Conservation (phyloP, 2,329 filamentous ascomycete species). For the Aspergillus fijiensis region DNA sequence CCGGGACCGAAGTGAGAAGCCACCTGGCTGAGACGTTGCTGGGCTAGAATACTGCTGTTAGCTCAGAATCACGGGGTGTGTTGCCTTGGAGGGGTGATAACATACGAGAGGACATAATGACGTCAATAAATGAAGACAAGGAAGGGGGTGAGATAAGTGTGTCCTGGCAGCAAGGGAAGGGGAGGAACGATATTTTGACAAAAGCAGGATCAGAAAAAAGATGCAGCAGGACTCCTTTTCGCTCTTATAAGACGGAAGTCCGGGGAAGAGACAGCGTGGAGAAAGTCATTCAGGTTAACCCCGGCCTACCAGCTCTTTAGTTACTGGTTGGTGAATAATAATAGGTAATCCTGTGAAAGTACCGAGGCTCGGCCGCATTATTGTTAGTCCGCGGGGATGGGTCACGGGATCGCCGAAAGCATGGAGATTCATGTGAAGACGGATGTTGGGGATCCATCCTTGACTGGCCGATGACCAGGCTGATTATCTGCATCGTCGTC, state of each 20-base stretch:
- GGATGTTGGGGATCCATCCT: background rate
- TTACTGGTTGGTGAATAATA: constrained; percentile 18
- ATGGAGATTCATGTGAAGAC: constrained; percentile 25
- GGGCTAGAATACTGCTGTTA: constrained; percentile 41
- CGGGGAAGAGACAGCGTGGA: constrained; percentile 6
- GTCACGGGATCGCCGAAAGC: constrained; percentile 27
- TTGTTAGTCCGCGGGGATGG: constrained; percentile 22
- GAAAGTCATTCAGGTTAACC: constrained; percentile 6
- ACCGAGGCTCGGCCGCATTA: constrained; percentile 34
- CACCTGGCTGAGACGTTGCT: constrained; percentile 60
- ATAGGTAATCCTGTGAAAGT: constrained; percentile 22
- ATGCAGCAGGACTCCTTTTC: constrained; percentile 4
- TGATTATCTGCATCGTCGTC: background rate
- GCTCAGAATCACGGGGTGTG: constrained; percentile 9
- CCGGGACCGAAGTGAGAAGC: constrained; percentile 54
- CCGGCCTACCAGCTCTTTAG: background rate
- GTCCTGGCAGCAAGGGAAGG: constrained; percentile 2
- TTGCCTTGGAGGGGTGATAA: background rate
- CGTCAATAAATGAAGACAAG: constrained; percentile 14
- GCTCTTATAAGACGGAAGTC: constrained; percentile 18
- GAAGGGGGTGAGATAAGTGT: background rate
- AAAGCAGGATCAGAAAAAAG: background rate
- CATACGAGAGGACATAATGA: constrained; percentile 47
- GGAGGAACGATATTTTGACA: background rate
- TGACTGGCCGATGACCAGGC: background rate